Conservation (phyloP, 1,284 basidiomycete species). For the Volvariella volvacea region DNA sequence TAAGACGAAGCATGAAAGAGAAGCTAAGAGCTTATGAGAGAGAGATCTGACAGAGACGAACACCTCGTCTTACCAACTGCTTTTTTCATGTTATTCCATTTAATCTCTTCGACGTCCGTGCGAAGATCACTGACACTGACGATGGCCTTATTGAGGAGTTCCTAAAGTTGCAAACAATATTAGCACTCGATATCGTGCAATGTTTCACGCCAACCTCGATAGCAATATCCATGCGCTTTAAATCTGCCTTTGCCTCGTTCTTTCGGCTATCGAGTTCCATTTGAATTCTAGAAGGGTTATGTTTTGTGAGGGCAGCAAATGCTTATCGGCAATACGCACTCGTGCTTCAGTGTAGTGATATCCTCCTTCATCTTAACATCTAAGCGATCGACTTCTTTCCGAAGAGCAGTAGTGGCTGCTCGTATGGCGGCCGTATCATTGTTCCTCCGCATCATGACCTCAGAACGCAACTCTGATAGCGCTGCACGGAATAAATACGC, state of each 20-base stretch:
- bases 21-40: slow-evolving; percentile 31
- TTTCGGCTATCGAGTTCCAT: slow-evolving; percentile 95
- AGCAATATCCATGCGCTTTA: slow-evolving; percentile 82
- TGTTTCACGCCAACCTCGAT: slow-evolving; percentile 63
- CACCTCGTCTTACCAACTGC: slow-evolving; percentile 61
- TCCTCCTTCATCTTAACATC: slow-evolving; percentile 95
- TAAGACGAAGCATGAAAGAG: slow-evolving; percentile 57
- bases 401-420: slow-evolving; percentile 67
- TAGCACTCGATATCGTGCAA: slow-evolving; percentile 2
- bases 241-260: slow-evolving; percentile 84
- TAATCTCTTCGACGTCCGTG: slow-evolving; percentile 82
- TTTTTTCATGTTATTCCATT: slow-evolving; percentile 88
- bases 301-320: slow-evolving; percentile 2
- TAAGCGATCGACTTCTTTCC: slow-evolving; percentile 85
- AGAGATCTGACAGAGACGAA: background rate
- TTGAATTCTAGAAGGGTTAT: slow-evolving; percentile 58
- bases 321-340: slow-evolving; percentile 46
- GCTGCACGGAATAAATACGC: slow-evolving; percentile 96
- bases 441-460: slow-evolving; percentile 76
- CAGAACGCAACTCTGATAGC: slow-evolving; percentile 84
- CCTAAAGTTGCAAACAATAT: slow-evolving; percentile 36
- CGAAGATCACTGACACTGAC: slow-evolving; percentile 82
- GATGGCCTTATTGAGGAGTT: slow-evolving; percentile 82
- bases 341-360: slow-evolving; percentile 83
- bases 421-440: slow-evolving; percentile 83